Percentiles rank a stretch among this genome's conserved stretches.
phyloP scores from a whole-genome alignment of 768 basidiomycete species.

The Podaxis sp. region DNA sequence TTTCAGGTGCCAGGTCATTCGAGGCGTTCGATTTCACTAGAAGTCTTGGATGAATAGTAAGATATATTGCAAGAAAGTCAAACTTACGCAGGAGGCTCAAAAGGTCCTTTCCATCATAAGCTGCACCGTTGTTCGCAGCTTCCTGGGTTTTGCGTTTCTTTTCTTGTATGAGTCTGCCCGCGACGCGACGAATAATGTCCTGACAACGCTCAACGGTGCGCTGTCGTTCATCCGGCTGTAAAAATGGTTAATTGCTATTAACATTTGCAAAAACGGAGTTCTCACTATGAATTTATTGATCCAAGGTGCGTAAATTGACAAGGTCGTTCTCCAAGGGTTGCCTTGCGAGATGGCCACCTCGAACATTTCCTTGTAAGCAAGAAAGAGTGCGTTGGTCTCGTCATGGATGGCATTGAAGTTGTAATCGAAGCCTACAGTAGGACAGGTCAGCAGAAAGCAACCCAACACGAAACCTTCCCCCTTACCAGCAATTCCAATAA shows the following conservation, averaged over 20 bases:
- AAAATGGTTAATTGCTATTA: background rate
- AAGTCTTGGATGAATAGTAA: background rate
- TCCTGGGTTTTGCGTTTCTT: slow-evolving; percentile 74
- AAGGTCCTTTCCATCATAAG: slow-evolving; percentile 66
- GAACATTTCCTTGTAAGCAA: slow-evolving; percentile 85
- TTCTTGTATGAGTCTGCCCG: slow-evolving; percentile 71
- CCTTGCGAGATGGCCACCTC: slow-evolving; percentile 63
- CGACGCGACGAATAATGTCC: slow-evolving; percentile 60
- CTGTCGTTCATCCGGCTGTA: slow-evolving; percentile 50
- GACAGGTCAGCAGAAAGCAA: background rate
- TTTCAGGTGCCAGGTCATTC: slow-evolving; percentile 59
- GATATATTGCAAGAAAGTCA: background rate
- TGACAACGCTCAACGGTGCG: slow-evolving; percentile 53
- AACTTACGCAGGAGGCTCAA: slow-evolving; percentile 69
- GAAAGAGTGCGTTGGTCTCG: slow-evolving; percentile 72
- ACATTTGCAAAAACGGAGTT: slow-evolving; percentile 12
- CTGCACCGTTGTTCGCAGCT: slow-evolving; percentile 44
- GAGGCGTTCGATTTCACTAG: slow-evolving; percentile 83
- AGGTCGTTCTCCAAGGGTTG: slow-evolving; percentile 35
- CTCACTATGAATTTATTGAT: slow-evolving; percentile 53
- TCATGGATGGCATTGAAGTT: slow-evolving; percentile 80
- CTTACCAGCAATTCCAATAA: slow-evolving; percentile 84
- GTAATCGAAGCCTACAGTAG: slow-evolving; percentile 73
- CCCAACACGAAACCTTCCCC: background rate
- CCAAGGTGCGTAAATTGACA: slow-evolving; percentile 57